A percentile compares a stretch with the other conserved stretches of the same genome.
Conservation (phyloP, 495 filamentous ascomycete species). For the Pyronema domesticum region DNA sequence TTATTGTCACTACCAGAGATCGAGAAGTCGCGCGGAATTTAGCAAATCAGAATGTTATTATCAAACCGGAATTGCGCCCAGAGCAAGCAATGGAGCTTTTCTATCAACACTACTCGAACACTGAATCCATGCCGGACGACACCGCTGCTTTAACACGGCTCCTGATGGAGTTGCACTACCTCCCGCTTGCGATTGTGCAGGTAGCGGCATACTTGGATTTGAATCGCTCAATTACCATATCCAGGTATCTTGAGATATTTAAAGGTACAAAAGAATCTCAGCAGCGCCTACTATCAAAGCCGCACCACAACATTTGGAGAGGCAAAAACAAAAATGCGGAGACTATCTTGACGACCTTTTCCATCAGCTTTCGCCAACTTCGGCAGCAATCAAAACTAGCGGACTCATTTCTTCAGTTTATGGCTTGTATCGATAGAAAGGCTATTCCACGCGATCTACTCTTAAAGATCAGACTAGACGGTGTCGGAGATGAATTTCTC, state of each 20-base stretch:
- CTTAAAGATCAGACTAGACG: background rate
- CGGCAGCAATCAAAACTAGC: slow-evolving; percentile 11
- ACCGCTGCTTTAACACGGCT: slow-evolving; percentile 5
- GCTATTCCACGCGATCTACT: slow-evolving; percentile 20
- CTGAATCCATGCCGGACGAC: background rate
- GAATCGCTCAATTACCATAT: background rate
- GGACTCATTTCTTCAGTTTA: slow-evolving; percentile 22
- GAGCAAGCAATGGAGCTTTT: slow-evolving; percentile 1
- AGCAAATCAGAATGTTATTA: background rate
- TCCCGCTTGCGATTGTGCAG: slow-evolving; percentile 12
- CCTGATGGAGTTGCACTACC: slow-evolving; percentile 3
- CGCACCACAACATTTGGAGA: slow-evolving; percentile 14
- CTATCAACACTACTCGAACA: background rate
- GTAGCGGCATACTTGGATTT: slow-evolving; percentile 4
- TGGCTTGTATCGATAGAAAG: slow-evolving; percentile 24
- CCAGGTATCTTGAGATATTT: background rate
- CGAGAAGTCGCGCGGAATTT: slow-evolving; percentile 10
- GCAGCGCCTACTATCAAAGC: slow-evolving; percentile 4
- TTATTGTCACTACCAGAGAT: slow-evolving; percentile 26
- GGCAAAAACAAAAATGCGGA: slow-evolving; percentile 14
- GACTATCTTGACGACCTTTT: slow-evolving; percentile 30
- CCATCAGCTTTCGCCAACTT: slow-evolving; percentile 33
- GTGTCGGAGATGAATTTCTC: background rate
- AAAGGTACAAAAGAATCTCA: background rate
- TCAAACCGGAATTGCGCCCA: background rate